These are phyloP conservation scores for Phytophthora pistaciae DNA, from an alignment of 352 stramenopile species.

Conservation along the genomic window DNA sequence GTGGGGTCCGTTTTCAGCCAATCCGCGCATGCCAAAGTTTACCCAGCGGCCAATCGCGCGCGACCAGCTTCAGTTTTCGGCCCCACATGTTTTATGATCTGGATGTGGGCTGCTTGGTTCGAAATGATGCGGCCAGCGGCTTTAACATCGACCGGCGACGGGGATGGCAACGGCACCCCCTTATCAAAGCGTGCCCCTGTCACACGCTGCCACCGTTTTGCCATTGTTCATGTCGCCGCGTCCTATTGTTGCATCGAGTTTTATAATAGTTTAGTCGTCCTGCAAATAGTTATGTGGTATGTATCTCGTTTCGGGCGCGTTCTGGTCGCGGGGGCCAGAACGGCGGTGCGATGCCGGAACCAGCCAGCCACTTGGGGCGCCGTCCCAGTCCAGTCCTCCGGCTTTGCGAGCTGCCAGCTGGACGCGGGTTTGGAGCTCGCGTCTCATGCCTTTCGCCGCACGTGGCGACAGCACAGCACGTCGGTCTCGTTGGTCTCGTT, in stretches of 20 bases:
- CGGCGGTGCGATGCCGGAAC: constrained; percentile 1
- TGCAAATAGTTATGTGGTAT: neutral
- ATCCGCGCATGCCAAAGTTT: neutral
- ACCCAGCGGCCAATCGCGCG: neutral
- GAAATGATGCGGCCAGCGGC: neutral
- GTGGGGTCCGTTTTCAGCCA: neutral
- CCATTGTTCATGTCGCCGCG: neutral
- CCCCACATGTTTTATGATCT: constrained; percentile 18
- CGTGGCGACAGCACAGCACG: neutral
- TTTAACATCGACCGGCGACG: neutral
- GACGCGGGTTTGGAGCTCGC: neutral
- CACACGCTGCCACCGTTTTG: constrained; percentile 1
- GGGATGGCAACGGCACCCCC: no score
- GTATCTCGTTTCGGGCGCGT: constrained; percentile 4
- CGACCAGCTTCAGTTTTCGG: constrained; percentile 30
- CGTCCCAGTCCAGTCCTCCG: neutral
- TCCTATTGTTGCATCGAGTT: neutral
- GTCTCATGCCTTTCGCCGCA: constrained; percentile 11
- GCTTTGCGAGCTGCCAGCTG: neutral
- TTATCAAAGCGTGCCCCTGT: constrained; percentile 1
- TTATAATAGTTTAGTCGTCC: neutral
- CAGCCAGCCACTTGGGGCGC: neutral
- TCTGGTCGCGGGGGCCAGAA: constrained; percentile 23
- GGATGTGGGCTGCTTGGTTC: constrained; percentile 29
- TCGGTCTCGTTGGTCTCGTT: neutral